These are phyloP conservation scores for Theileria annulata DNA, from an alignment of 169 alveolate species.

Conservation along the genomic window DNA sequence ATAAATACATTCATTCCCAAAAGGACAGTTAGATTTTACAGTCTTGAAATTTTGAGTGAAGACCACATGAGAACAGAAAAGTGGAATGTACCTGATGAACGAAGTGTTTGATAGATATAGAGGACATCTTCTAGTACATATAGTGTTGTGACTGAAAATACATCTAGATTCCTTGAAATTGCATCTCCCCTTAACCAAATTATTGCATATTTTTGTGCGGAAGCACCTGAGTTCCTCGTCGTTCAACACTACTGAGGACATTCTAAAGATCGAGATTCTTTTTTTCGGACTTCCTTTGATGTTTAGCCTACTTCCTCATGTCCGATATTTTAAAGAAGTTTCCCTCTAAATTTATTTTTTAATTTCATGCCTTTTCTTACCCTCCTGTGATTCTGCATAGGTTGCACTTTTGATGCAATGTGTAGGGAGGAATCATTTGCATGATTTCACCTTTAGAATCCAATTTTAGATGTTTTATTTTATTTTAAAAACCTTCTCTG, in stretches of 20 bases:
- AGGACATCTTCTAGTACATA: constrained; percentile 86
- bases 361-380: neutral
- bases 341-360: neutral
- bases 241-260: constrained; percentile 67
- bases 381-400: constrained; percentile 19
- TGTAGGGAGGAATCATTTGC: constrained; percentile 18
- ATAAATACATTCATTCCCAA: constrained; percentile 85
- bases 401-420: constrained; percentile 31
- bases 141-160: constrained; percentile 81
- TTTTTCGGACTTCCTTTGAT: neutral
- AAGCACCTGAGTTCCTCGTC: constrained; percentile 81
- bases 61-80: constrained; percentile 79
- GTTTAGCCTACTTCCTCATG: neutral
- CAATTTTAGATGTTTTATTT: neutral
- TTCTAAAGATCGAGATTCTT: neutral
- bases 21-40: constrained; percentile 71
- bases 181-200: constrained; percentile 74
- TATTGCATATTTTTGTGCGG: constrained; percentile 83
- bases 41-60: constrained; percentile 72
- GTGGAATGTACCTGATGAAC: constrained; percentile 82
- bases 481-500: neutral
- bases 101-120: constrained; percentile 75
- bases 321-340: neutral
- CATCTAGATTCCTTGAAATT: constrained; percentile 79
- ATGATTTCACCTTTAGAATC: neutral